Base-by-base conservation (phyloP, 1,284 basidiomycete species). In the Puccinia horiana region DNA sequence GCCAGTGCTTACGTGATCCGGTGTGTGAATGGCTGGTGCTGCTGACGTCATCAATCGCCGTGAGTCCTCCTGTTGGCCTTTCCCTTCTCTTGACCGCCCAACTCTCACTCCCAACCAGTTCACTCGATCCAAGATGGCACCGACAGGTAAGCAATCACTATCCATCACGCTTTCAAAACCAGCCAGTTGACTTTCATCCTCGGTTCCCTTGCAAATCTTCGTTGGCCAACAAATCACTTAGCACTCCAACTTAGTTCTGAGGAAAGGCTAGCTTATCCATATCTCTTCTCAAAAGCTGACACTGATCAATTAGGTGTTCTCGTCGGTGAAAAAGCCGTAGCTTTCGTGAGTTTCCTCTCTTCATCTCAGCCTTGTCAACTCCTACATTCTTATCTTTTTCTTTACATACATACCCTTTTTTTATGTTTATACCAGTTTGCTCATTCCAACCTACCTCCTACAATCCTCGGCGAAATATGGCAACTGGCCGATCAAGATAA, bases 401-500 rank as follows among this genome's bases (percentile, higher is more conserved):
- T 82, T 35, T 80, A n/a, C n/a, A 40, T 42, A 20, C 29, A 37
- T n/a, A 47, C 40, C 58, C 67, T 32, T 72, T 58, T 29, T 20
- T 11, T 29, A 9, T 52, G 40, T 14, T 32, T 16, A 3, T 58
- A 29, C 47, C 54, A 81, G 79, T 81, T 81, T 74, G 67, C 79
- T 29, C 69, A 74, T 52, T 73, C 79, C 18, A 75, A 69, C 42
- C 77, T 80, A 75, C 75, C 73, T 58, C 85, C 84, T 20, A 75
- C 85, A 8, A 83, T 80, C 32, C 91, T 99, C 82, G 95, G 95
- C 61, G 93, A 97, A 88, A 92, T 99, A 85, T 99, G 97, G 96
- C 90, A 90, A 78, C 88, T 98, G 83, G 92, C 95, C 58, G 97
- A 99, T 89, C 92, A 93, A 75, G 92, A 94, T 67, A 95, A 97